Percentiles rank a stretch among this genome's conserved stretches.
Evolutionary conservation across 345 rosid genomes (phyloP).

Genomic region (Pseudoturritis turrita): DNA sequence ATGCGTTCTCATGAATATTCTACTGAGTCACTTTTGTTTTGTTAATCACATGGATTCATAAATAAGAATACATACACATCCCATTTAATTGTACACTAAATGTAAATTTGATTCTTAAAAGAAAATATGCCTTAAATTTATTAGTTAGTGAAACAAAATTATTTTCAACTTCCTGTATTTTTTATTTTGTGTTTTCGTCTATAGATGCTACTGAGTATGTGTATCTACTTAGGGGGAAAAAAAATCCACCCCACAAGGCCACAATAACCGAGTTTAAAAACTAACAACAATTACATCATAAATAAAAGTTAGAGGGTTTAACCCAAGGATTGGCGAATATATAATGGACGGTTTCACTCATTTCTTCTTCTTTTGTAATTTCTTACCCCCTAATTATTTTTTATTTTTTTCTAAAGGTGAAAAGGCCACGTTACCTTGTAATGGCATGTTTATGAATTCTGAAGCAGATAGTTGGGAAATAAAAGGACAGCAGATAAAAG

Average conservation of each 20-base stretch:
- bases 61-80: background rate
- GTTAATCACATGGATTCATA: background rate
- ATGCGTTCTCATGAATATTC: background rate
- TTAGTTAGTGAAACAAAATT: no score
- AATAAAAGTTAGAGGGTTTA: background rate
- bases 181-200: no score
- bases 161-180: no score
- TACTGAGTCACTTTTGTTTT: background rate
- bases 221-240: background rate
- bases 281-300: background rate
- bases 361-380: background rate
- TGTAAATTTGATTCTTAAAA: background rate
- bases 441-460: conserved; percentile 7
- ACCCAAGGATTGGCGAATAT: background rate
- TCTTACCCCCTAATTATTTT: background rate
- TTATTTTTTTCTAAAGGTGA: background rate
- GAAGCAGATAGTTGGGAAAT: background rate
- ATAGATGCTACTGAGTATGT: background rate
- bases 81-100: background rate
- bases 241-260: background rate
- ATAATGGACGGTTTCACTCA: background rate
- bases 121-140: background rate
- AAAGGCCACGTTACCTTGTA: conserved; percentile 7
- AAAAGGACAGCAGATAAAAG: conserved; percentile 7
- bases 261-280: background rate